Evolutionary conservation across 306 rosid genomes (phyloP), one percentile per base, ranked within the genome.

Genomic region (Castanospermum australe): DNA sequence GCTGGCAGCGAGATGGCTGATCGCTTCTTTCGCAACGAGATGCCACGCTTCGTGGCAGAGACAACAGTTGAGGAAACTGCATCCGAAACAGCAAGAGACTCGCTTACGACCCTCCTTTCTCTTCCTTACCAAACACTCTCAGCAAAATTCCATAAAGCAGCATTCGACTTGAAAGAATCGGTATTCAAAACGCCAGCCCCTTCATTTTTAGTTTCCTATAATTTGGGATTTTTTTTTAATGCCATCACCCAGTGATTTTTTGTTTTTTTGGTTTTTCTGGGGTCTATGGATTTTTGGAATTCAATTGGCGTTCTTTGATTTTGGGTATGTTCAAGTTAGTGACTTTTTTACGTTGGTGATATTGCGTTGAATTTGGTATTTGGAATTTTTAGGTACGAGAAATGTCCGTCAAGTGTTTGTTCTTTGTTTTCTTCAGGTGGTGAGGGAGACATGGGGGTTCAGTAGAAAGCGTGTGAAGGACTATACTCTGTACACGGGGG

Each of bases 391-490:
- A 28, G 67, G 15, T 61, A 59, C 22, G 24, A 20, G 65, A 38
- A 20, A 6, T 59, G n/a, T 76, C n/a, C 68, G 59, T 6, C 25
- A 54, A 44, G 41, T 57, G 78, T 18, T 85, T 72, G 72, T 79
- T 39, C 15, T 67, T 61, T 78, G 39, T 65, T 63, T 82, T 56
- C 36, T 77, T 79, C 81, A 92, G 98, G 97, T 94, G 65, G 90
- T 90, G 88, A 88, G 79, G 77, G 92, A 87, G 83, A 92, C 93
- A 47, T 92, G 97, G 97, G 87, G 83, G 8, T 74, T 83, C 51
- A 21, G 86, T 65, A 88, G 84, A 56, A 92, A 85, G 69, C 89
- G 76, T 82, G 88, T 85, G 70, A 85, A 63, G 73, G 97, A 92
- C 69, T 90, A 81, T 80, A 85, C 87, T 35, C 69, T 92, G n/a